Evolutionary conservation across 495 filamentous ascomycete genomes (phyloP).

Genomic region (Saxophila tyrrhenica): DNA sequence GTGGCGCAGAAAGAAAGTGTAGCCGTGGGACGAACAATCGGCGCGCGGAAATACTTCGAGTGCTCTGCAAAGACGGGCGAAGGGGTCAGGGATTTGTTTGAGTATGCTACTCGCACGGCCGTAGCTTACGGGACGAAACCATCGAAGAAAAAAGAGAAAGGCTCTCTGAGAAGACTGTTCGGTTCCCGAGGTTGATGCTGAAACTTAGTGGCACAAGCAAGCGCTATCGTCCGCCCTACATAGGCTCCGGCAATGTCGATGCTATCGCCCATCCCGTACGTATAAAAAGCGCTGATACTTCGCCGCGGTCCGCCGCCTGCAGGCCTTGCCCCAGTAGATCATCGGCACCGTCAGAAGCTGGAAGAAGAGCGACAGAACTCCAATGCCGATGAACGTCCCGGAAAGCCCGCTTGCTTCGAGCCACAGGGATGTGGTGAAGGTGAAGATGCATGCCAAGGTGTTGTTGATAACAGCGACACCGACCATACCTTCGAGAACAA

Average conservation of each 20-base stretch:
- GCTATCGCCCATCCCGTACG: conserved; percentile 2
- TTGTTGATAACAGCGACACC: conserved; percentile 32
- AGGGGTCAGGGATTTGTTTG: neutral
- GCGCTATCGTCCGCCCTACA: neutral
- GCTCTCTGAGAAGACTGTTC: neutral
- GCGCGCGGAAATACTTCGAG: neutral
- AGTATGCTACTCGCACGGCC: neutral
- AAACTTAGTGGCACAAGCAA: neutral
- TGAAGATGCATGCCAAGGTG: conserved; percentile 30
- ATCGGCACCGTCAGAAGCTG: conserved; percentile 5
- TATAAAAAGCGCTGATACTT: conserved; percentile 1
- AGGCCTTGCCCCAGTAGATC: conserved; percentile 7
- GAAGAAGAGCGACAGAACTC: conserved; percentile 1
- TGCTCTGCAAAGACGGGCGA: neutral
- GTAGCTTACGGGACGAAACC: no score
- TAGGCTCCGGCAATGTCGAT: neutral
- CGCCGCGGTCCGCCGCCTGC: neutral
- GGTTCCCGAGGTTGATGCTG: neutral
- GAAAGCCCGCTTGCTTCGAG: neutral
- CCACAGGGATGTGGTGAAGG: conserved; percentile 18
- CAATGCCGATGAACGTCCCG: conserved; percentile 9
- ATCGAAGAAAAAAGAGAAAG: neutral
- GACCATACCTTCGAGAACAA: conserved; percentile 31
- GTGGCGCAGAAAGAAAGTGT: neutral
- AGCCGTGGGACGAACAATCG: no score